Base-by-base conservation (phyloP, 257 asterid species). In the Fraxinus cuspidata region DNA sequence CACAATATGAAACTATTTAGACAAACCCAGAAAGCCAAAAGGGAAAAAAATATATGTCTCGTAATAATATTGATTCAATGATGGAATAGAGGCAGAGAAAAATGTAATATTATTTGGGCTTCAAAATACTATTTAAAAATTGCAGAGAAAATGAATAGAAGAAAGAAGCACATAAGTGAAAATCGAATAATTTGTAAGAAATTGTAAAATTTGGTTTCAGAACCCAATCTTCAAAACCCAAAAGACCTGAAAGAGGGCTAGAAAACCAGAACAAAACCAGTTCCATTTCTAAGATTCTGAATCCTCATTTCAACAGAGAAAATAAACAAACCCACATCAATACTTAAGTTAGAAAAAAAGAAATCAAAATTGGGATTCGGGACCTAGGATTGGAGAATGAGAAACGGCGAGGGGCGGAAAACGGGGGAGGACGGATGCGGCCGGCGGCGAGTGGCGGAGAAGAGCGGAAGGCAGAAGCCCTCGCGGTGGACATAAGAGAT, bases 371-470 rank as follows among this genome's bases (percentile, higher is more conserved):
- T 40, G 47, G 15, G 72, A 47, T 11, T 49, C 15, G 42, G 77
- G 81, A 92, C 99, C 99, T 95, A 66, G 96, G 93, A 84, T 85
- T 87, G 64, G 96, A 40, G 77, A 90, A 91, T 29, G 96, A 86
- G 84, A 89, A 74, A 81, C 99, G 93, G 84, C 93, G 94, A 82
- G 94, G 77, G 68, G 91, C 72, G 71, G 94, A 74, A 79, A 80
- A 64, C 13, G 89, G 80, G 16, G 97, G 90, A 71, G 97, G 85
- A 38, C 89, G 95, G 38, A 85, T 77, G 83, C 88, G 89, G 66
- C 78, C 72, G 0, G 85, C 32, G 71, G 82, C 78, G 87, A 82
- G 72, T 6, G 92, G 76, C n/a, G 92, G 73, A 65, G 97, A 84
- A n/a, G 95, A 85, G 70, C 98, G 97, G 86, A 81, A 82, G 73